Evolutionary conservation across 192 early-diverging fungal genomes (phyloP), one percentile per base, ranked within the genome.

Genomic region (Dispira simplex): DNA sequence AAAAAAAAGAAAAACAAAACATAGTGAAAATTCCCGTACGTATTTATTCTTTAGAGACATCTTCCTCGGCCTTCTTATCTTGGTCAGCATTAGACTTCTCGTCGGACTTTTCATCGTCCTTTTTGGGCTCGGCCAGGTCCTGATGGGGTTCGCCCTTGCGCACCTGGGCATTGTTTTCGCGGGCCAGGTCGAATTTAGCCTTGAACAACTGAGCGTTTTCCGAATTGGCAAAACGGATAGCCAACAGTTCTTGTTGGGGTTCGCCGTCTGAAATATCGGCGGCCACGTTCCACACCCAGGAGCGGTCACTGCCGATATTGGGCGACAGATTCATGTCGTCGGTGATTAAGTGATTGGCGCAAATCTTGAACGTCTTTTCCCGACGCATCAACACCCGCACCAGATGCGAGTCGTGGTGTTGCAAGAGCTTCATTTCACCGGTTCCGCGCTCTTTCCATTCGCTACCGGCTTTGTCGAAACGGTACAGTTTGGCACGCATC

Each of bases 401-500:
- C 77, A 92, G 93, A 63, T 79, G 79, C 66, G 81, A 78, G 56
- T 82, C 77, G 81, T 93, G 92, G 84, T 99, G 95, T 77, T 90
- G 82, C 68, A 99, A 75, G 52, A 99, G 81, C 77, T 93, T 94
- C 44, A 97, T 87, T 69, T 99, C 96, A 64, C 96, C 96, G 26
- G 93, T 97, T 32, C 96, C 95, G 65, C 96, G 91, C 80, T 99
- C 96, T 81, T 99, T 99, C 96, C 96, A 99, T 76, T 99, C 96
- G 57, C 88, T 91, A 67, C 63, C 72, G 43, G 78, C 79, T 67
- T 92, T 88, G 71, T 96, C 91, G 74, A 93, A 99, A 67, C 96
- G 89, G 89, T 93, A 99, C 59, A 99, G 84, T 85, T 97, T 97
- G 64, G 90, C 85, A 67, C 93, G 83, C 90, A 93, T 71, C 78